Base-by-base conservation (phyloP, 805 yeast species). In the Metschnikowia borealis region DNA sequence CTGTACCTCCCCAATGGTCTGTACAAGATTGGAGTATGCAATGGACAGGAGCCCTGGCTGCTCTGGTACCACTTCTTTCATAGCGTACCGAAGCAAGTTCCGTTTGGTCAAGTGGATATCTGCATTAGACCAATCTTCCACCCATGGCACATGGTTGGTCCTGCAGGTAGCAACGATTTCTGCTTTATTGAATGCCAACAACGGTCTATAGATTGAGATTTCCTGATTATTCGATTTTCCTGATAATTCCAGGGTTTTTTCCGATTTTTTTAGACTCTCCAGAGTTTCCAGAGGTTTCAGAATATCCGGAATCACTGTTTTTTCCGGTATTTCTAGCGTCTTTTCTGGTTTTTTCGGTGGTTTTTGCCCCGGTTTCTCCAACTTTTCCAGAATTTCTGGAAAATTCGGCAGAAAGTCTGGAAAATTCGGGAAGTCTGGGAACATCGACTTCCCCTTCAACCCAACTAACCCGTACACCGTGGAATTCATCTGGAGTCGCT, bases 81-180 rank as follows among this genome's bases (percentile, higher is more conserved):
- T 65, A 55, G 38, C 47, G 31, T 67, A 65, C 36, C 94, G 69
- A 2, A 81, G 68, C 15, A 74, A 65, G 57, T 87, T 87, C 45
- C 96, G 69, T 35, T 67, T 57, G 0, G 92, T 86, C 41, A 83
- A 70, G 8, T 60, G 57, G 2, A 74, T 66, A 55, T 84, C 82
- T 2, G 60, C 58, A 55, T 88, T 88, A 0, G 92, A 82, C 2
- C 67, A 60, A 58, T 88, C 96, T 58, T 87, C 91, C 60, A 83
- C 81, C 92, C 94, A 87, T 0, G 52, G 44, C 0, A 87, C 54
- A 1, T 56, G 48, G 18, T 72, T 61, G 0, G 47, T 43, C 8
- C 47, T 38, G 48, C 90, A 85, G 11, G 79, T 77, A 0, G 70
- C 60, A 5, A 71, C 64, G 2, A 85, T 68, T 1, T 73, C 70